These are phyloP conservation scores for Cupressus sempervirens DNA, from an alignment of 75 land plant species.

Conservation along the genomic window DNA sequence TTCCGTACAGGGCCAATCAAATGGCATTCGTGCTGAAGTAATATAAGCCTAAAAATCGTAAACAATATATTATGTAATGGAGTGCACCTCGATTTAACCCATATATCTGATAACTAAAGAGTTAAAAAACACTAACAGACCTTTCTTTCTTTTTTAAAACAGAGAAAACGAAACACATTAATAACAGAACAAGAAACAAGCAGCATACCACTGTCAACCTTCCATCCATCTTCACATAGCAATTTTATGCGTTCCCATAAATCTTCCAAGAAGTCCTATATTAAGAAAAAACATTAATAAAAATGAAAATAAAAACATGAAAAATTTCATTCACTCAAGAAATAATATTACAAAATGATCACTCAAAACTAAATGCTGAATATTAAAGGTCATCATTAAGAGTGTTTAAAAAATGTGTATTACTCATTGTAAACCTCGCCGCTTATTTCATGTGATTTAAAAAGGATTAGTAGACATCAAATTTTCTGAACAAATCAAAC, in stretches of 20 bases:
- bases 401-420: neutral
- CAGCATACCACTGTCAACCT: slow-evolving; percentile 73
- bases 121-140: too few species aligned
- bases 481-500: neutral
- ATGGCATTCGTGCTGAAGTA: too few species aligned
- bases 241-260: slow-evolving; percentile 65
- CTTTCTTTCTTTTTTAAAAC: too few species aligned
- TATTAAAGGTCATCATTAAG: neutral
- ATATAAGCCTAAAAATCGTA: too few species aligned
- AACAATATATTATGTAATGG: too few species aligned
- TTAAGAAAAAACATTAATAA: neutral
- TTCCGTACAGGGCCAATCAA: too few species aligned
- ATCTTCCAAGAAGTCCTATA: slow-evolving; percentile 81
- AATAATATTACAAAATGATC: neutral
- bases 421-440: neutral
- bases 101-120: too few species aligned
- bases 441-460: neutral
- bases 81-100: too few species aligned
- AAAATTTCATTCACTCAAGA: neutral
- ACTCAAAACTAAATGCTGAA: neutral
- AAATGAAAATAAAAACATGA: neutral
- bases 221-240: slow-evolving; percentile 72
- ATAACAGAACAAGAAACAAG: neutral
- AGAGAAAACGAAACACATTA: neutral
- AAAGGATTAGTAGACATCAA: neutral